Evolutionary conservation across 768 basidiomycete genomes (phyloP).

Genomic region (Termitomyces titanicus): DNA sequence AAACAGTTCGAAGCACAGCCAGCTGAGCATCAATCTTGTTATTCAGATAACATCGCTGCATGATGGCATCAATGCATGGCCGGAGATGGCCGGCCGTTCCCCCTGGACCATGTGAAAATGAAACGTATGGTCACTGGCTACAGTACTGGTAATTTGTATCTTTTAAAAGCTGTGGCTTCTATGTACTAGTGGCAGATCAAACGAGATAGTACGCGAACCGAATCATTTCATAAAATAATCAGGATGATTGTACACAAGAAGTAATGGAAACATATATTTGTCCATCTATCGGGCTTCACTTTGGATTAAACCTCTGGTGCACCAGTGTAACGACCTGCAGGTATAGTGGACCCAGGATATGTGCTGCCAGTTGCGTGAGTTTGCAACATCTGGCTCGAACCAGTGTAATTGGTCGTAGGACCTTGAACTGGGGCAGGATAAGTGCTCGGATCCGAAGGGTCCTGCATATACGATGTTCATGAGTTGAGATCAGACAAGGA

Average conservation of each 20-base stretch:
- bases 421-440: conserved; percentile 25
- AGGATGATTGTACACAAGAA: neutral
- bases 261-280: neutral
- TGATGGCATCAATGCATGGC: no score
- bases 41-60: neutral
- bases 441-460: conserved; percentile 39
- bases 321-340: conserved; percentile 25
- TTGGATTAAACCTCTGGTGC: conserved; percentile 25
- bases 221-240: neutral
- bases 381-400: conserved; percentile 11
- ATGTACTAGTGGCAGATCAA: no score
- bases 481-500: neutral
- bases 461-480: conserved; percentile 17
- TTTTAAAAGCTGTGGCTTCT: no score
- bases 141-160: no score
- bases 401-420: conserved; percentile 6
- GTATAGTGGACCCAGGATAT: conserved; percentile 7
- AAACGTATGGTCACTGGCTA: no score
- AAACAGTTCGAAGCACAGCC: no score
- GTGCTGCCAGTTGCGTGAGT: conserved; percentile 18
- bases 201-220: no score
- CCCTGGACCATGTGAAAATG: no score
- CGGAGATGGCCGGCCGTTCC: neutral
- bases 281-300: neutral
- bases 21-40: no score